phyloP scores from a whole-genome alignment of 2,329 filamentous ascomycete genomes.

The Diplodia scrobiculata region DNA sequence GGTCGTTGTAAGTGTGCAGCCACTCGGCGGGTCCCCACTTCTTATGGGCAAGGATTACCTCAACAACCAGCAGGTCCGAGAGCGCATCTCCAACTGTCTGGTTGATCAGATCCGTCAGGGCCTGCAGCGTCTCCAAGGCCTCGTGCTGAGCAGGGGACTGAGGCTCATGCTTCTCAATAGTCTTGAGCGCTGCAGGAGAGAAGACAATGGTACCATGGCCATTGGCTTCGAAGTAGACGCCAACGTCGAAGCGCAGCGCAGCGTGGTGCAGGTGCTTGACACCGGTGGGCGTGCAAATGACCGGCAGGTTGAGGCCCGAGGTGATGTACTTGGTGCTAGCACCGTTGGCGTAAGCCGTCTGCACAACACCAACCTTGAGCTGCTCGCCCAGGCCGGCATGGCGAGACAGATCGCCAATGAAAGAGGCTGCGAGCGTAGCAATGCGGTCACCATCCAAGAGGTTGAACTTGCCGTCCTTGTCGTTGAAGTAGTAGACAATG shows the following conservation, averaged over 20 bases:
- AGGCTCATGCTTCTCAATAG: slow-evolving; percentile 76
- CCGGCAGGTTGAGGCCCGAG: slow-evolving; percentile 82
- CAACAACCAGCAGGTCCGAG: slow-evolving; percentile 92
- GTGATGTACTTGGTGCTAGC: slow-evolving; percentile 90
- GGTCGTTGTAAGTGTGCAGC: slow-evolving; percentile 88
- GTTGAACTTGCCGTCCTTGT: slow-evolving; percentile 79
- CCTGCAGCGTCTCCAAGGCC: slow-evolving; percentile 79
- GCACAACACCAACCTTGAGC: slow-evolving; percentile 88
- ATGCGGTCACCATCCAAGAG: slow-evolving; percentile 97
- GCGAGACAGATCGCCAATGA: slow-evolving; percentile 84
- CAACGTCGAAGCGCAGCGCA: slow-evolving; percentile 91
- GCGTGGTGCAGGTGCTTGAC: slow-evolving; percentile 98
- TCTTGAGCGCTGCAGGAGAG: slow-evolving; percentile 76
- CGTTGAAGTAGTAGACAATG: slow-evolving; percentile 90
- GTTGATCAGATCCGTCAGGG: slow-evolving; percentile 90
- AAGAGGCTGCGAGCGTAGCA: slow-evolving; percentile 88
- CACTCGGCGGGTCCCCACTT: slow-evolving; percentile 87
- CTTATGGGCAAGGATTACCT: slow-evolving; percentile 95
- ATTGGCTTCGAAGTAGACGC: slow-evolving; percentile 98
- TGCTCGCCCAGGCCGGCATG: slow-evolving; percentile 77
- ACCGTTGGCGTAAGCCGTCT: slow-evolving; percentile 97
- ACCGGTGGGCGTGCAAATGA: slow-evolving; percentile 90
- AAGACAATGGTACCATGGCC: slow-evolving; percentile 97
- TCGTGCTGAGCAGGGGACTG: slow-evolving; percentile 90
- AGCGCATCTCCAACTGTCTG: slow-evolving; percentile 96